Conservation (phyloP, 2,329 filamentous ascomycete genomes). For the Colletotrichum somersetense region DNA sequence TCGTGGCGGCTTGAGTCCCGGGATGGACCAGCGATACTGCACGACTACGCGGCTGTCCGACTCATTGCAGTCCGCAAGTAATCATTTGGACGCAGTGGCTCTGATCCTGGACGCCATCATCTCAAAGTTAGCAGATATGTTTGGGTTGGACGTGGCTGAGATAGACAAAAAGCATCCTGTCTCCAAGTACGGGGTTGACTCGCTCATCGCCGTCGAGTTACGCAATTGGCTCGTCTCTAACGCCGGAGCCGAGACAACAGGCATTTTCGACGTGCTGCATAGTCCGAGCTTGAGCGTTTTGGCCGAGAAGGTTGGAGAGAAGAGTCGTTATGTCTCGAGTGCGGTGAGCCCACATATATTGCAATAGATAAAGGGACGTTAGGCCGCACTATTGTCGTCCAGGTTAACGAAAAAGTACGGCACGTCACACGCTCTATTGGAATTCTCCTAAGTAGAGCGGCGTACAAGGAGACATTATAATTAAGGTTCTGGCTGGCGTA, state of each 20-base stretch:
- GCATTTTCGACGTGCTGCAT: constrained; percentile 36
- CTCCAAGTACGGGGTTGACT: constrained; percentile 48
- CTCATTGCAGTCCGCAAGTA: constrained; percentile 20
- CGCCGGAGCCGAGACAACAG: constrained; percentile 32
- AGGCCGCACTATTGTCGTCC: too few species aligned
- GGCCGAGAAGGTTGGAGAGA: constrained; percentile 32
- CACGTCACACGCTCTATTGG: too few species aligned
- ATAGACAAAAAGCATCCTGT: constrained; percentile 45
- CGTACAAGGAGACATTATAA: too few species aligned
- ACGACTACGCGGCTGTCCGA: constrained; percentile 14
- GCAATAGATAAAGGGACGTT: too few species aligned
- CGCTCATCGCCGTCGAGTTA: constrained; percentile 50
- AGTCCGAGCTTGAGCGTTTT: constrained; percentile 26
- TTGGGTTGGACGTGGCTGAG: constrained; percentile 46
- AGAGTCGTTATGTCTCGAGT: constrained; percentile 11
- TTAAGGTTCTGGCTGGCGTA: too few species aligned
- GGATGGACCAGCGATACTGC: neutral
- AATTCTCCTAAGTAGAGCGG: too few species aligned
- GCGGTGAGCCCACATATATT: too few species aligned
- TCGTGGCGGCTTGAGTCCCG: neutral
- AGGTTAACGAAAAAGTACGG: too few species aligned
- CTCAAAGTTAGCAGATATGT: constrained; percentile 45
- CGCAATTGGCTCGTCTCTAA: constrained; percentile 47
- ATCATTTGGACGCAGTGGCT: neutral
- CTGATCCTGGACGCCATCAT: constrained; percentile 40